Percentiles rank a stretch among this genome's conserved stretches.
Conservation (phyloP, 169 alveolate species). For the Plasmodium fragile region DNA sequence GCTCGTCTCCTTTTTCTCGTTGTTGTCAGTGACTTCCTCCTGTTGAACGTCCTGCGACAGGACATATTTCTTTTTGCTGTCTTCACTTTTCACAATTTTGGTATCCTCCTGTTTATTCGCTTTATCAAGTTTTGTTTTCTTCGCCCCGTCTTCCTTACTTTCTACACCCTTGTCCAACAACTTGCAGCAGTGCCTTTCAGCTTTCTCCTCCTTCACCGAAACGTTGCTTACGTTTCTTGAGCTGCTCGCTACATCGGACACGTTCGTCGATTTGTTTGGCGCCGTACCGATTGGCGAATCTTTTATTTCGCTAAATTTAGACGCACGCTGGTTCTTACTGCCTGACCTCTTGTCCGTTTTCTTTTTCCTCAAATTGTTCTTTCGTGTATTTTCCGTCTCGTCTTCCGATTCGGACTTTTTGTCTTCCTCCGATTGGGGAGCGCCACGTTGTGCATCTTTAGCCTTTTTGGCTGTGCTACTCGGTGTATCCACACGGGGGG, state of each 20-base stretch:
- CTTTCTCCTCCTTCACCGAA: conserved; percentile 19
- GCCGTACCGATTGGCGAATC: background rate
- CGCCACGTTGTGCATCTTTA: background rate
- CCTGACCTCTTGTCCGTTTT: background rate
- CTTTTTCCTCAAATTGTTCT: conserved; percentile 17
- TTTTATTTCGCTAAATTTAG: conserved; percentile 24
- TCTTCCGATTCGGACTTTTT: background rate
- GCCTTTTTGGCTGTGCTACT: background rate
- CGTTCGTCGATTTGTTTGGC: background rate
- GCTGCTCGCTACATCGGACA: background rate
- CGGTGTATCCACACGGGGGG: background rate
- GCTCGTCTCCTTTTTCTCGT: conserved; percentile 14
- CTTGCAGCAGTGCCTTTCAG: conserved; percentile 12
- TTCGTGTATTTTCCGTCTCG: background rate
- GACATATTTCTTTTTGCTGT: background rate
- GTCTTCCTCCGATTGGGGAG: conserved; percentile 2
- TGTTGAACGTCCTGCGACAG: background rate
- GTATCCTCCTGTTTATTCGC: background rate
- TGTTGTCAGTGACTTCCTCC: background rate
- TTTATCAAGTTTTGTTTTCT: background rate
- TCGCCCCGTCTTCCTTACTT: background rate
- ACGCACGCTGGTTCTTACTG: background rate
- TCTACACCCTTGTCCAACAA: conserved; percentile 14
- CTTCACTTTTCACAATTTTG: background rate
- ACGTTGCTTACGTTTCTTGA: background rate